phyloP scores from a whole-genome alignment of 75 land plant species.

The Larix kaempferi region DNA sequence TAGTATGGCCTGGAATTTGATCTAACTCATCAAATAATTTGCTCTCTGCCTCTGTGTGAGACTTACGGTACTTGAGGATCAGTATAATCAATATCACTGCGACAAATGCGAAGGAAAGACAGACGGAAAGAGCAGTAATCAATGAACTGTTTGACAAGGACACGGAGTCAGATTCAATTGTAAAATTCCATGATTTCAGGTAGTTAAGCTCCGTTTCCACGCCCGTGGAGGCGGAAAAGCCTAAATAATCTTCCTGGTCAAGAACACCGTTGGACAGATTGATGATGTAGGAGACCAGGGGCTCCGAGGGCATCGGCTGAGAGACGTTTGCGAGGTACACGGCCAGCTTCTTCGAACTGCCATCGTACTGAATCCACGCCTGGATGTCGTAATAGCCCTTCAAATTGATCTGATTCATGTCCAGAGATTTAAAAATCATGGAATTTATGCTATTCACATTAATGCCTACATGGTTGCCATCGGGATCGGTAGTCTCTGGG shows the following conservation, averaged over 20 bases:
- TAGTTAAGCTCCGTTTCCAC: conserved; percentile 9
- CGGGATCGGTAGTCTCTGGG: conserved; percentile 10
- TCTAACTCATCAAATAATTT: background rate
- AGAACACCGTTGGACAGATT: background rate
- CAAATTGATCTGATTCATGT: background rate
- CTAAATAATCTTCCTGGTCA: conserved; percentile 16
- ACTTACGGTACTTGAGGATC: background rate
- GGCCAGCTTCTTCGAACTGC: background rate
- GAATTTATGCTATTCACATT: conserved; percentile 20
- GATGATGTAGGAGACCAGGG: conserved; percentile 1
- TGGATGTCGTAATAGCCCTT: conserved; percentile 7
- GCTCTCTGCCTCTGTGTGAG: background rate
- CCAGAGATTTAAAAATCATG: conserved; percentile 7
- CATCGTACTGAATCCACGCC: conserved; percentile 32
- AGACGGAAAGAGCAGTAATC: background rate
- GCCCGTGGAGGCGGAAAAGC: conserved; percentile 35
- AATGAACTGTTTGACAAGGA: background rate
- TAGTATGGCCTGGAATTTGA: conserved; percentile 4
- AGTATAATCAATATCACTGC: background rate
- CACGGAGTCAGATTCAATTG: background rate
- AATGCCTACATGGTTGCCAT: conserved; percentile 37
- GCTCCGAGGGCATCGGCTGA: conserved; percentile 13
- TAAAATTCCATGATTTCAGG: conserved; percentile 20
- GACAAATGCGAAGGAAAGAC: no score
- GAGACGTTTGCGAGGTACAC: conserved; percentile 11